Evolutionary conservation across 139 green algal species (phyloP), one percentile per base, ranked within the genome.

Genomic region (Spirogloea muscicola): DNA sequence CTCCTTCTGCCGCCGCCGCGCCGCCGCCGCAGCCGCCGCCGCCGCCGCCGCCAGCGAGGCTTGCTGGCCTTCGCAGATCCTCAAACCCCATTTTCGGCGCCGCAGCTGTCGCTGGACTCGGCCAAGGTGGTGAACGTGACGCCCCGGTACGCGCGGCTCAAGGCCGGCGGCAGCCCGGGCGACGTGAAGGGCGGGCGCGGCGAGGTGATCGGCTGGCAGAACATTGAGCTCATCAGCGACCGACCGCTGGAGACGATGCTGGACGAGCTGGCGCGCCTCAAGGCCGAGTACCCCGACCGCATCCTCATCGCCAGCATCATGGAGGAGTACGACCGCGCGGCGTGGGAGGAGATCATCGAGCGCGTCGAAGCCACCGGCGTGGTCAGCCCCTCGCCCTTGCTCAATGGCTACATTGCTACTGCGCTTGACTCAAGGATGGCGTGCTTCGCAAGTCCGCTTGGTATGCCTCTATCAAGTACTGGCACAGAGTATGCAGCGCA

Each of bases 301-400:
- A 49, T 97, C 0, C 87, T 98, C 25, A 96, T 98, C 60, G 93
- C 91, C 5, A 91, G 80, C 66, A 96, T 98, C 74, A 98, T 98
- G 92, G 80, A 85, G 74, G 89, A 94, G 78, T 91, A 88, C 75
- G 84, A 92, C 84, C 89, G 89, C 74, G 72, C 66, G 13, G 88
- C 91, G 3, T 98, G 94, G 94, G 89, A 96, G 74, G 90, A 98
- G 82, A 88, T 98, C 55, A 91, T 98, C 34, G 89, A 83, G 33
- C 75, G 89, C 40, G 93, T 80, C 68, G 86, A 98, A 79, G 92
- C 89, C 31, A 74, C 86, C 0, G 92, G 92, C 0, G 94, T 98
- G 40, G 64, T 73, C 36, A 73, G n/a, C n/a, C n/a, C n/a, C n/a
- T n/a, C 51, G 10, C 51, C 7, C 51, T 60, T 25, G 5, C 51